Conservation (phyloP, 2,329 filamentous ascomycete species). For the Colletotrichum horii region DNA sequence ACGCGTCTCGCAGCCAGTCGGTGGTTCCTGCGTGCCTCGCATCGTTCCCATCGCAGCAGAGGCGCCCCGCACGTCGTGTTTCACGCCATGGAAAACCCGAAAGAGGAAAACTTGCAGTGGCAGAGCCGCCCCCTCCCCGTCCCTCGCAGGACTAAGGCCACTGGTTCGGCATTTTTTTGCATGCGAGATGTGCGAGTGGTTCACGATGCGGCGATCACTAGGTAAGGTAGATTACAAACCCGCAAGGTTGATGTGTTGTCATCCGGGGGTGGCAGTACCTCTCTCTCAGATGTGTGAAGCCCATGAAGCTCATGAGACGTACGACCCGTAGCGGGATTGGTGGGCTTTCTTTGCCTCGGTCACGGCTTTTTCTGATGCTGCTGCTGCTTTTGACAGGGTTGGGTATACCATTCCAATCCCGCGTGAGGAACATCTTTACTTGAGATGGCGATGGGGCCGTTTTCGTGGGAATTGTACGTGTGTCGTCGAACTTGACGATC, state of each 20-base stretch:
- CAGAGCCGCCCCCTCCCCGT: neutral
- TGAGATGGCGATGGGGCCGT: neutral
- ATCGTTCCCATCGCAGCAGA: neutral
- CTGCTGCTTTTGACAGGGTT: neutral
- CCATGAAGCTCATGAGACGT: neutral
- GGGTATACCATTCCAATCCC: neutral
- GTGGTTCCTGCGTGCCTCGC: neutral
- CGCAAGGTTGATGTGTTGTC: neutral
- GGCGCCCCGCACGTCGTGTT: constrained; percentile 7
- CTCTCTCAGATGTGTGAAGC: neutral
- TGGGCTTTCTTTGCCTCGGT: neutral
- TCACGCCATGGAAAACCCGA: neutral
- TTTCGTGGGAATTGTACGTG: neutral
- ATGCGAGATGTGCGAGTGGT: neutral
- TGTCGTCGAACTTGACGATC: neutral
- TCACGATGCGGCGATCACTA: neutral
- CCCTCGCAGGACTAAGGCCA: neutral
- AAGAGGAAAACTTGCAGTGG: neutral
- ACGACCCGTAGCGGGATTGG: neutral
- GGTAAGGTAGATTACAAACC: neutral
- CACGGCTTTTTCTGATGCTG: neutral
- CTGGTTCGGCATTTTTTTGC: neutral
- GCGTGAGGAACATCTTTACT: neutral
- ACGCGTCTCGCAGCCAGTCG: neutral
- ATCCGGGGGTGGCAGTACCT: neutral